These are phyloP conservation scores for Thyridium curvatum DNA, from an alignment of 2,329 filamentous ascomycete species.

Conservation along the genomic window DNA sequence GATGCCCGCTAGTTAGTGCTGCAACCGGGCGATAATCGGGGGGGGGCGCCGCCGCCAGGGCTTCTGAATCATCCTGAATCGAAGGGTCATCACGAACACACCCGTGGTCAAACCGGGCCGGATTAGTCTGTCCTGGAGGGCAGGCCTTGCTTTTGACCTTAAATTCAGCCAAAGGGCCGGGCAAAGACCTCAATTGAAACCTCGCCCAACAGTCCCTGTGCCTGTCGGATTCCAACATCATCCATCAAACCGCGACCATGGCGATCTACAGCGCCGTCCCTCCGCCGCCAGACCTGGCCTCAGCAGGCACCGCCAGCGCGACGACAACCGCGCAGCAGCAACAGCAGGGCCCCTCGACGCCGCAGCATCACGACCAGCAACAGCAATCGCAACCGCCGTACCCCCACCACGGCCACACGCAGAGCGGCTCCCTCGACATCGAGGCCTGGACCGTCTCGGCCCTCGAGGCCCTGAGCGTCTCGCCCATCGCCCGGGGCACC, in stretches of 20 bases:
- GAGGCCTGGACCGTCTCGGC: conserved; percentile 61
- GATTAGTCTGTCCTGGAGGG: not conserved
- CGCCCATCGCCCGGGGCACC: conserved; percentile 50
- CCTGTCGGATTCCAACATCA: too few species aligned
- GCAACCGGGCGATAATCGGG: too few species aligned
- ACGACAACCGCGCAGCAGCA: too few species aligned
- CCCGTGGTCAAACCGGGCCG: conserved; percentile 1
- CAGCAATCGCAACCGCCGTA: conserved; percentile 15
- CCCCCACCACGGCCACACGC: too few species aligned
- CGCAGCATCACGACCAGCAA: conserved; percentile 4
- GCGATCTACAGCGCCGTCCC: conserved; percentile 48
- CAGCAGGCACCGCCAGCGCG: conserved; percentile 3
- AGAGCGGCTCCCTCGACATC: conserved; percentile 42
- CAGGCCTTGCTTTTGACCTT: too few species aligned
- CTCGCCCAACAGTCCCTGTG: too few species aligned
- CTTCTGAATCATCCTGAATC: not conserved
- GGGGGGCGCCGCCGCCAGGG: too few species aligned
- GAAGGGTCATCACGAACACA: conserved; percentile 4
- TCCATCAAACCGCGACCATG: conserved; percentile 23
- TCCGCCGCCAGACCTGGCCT: conserved; percentile 32
- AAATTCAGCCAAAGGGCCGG: too few species aligned
- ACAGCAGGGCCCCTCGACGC: not conserved
- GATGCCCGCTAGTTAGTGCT: too few species aligned
- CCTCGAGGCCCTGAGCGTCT: conserved; percentile 48
- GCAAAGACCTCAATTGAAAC: too few species aligned